A percentile compares a stretch with the other conserved stretches of the same genome.
phyloP scores from a whole-genome alignment of 2,329 filamentous ascomycete species.

The Dactylellina sp. region DNA sequence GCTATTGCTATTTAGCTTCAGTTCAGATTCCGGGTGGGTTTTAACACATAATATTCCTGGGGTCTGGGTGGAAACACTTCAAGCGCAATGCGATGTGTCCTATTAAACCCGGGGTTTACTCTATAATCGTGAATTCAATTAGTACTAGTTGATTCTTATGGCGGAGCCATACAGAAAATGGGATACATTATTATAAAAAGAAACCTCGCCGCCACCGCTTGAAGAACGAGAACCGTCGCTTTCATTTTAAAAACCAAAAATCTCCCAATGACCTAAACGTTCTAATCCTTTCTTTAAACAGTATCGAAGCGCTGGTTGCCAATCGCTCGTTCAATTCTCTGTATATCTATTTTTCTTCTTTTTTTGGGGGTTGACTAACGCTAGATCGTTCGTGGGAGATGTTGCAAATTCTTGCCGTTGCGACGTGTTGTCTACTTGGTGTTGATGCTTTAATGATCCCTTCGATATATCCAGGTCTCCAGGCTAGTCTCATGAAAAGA shows the following conservation, averaged over 20 bases:
- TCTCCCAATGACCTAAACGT: background rate
- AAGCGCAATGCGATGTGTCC: background rate
- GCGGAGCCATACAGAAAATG: too few relatives aligned
- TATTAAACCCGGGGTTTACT: background rate
- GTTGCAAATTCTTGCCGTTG: background rate
- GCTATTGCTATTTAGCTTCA: too few relatives aligned
- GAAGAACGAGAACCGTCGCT: too few relatives aligned
- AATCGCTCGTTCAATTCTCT: background rate
- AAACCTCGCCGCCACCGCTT: too few relatives aligned
- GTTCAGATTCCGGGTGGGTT: too few relatives aligned
- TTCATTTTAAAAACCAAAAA: too few relatives aligned
- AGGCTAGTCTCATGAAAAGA: background rate
- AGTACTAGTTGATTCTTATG: background rate
- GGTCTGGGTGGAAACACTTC: background rate
- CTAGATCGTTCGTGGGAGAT: background rate
- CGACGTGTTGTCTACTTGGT: conserved; percentile 2
- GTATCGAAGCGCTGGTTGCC: conserved; percentile 6
- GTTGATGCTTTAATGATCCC: conserved; percentile 2
- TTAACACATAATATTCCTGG: too few relatives aligned
- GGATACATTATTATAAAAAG: too few relatives aligned
- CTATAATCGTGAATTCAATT: background rate
- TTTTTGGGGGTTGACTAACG: background rate
- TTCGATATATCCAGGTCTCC: background rate
- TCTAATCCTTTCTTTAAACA: background rate
- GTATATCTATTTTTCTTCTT: background rate